Base-by-base conservation (phyloP, 192 early-diverging fungal species). In the Coemansia sp. region DNA sequence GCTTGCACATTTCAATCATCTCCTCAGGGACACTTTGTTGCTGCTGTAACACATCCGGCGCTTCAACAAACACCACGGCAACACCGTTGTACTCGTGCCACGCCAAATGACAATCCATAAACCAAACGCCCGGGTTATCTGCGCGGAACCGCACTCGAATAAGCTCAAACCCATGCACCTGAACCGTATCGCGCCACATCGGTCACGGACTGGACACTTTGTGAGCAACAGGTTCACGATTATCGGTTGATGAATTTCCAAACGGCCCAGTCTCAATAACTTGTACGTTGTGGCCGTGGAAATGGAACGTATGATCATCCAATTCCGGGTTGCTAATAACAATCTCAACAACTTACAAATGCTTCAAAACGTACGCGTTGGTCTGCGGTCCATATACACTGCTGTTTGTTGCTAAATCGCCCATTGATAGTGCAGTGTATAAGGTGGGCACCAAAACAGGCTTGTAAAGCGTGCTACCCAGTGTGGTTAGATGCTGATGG, bases 71-170 rank as follows among this genome's bases (percentile, higher is more conserved):
- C 2, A 79, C 78, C 10, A 84, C 81, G 6, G 84, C 89, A 62
- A 93, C 82, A 62, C 93, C 93, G 56, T 84, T 72, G 35, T 81
- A 84, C 52, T 88, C 69, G 35, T 83, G 82, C 32, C 59, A 59
- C n/a, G 75, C 74, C 43, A 73, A 55, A 69, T 93, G 93, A 73
- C 93, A 95, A 73, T 93, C 92, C 74, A 93, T 82, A 48, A 89
- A 61, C 90, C 89, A 95, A 32, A 32, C 32, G 7, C 32, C 32
- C 32, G 32, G 32, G 32, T 32, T 32, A 32, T 32, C 32, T 0
- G 89, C 88, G 17, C 79, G 50, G 70, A 91, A 91, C 10, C 91
- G 81, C 50, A 95, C 72, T 24, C 84, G 84, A 35, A 83, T 79
- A 58, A 85, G 88, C 38, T 85, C 66, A 49, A 77, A 57, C 11